Conservation (phyloP, 805 yeast species). For the Sugiyamaella lignohabitans region DNA sequence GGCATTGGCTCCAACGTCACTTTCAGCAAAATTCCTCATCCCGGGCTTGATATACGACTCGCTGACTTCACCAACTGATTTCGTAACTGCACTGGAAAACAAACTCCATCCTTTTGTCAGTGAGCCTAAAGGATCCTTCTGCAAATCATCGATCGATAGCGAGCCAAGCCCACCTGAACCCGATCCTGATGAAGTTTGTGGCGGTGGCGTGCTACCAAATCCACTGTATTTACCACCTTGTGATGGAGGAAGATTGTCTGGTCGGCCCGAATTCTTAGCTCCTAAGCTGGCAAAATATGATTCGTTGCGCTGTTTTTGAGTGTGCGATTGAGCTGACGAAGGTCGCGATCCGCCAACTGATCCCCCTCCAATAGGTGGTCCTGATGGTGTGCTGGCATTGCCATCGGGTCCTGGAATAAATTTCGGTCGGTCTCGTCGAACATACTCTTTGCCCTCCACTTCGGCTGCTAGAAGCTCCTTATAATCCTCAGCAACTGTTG, state of each 20-base stretch:
- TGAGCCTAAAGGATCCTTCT: conserved; percentile 84
- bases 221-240: conserved; percentile 93
- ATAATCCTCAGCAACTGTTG: conserved; percentile 91
- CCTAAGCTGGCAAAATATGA: conserved; percentile 78
- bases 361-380: too few relatives aligned
- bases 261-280: conserved; percentile 59
- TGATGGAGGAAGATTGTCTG: conserved; percentile 79
- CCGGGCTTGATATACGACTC: conserved; percentile 91
- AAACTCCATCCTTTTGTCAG: conserved; percentile 90
- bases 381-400: background rate
- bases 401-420: conserved; percentile 9
- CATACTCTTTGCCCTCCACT: conserved; percentile 65
- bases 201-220: conserved; percentile 74
- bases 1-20: conserved; percentile 77
- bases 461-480: conserved; percentile 70
- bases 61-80: conserved; percentile 78
- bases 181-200: conserved; percentile 28
- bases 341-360: conserved; percentile 4
- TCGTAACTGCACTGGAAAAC: conserved; percentile 76
- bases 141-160: conserved; percentile 26
- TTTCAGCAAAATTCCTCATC: conserved; percentile 67
- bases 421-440: conserved; percentile 18
- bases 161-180: conserved; percentile 8
- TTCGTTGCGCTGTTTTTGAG: conserved; percentile 60
- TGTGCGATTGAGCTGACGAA: conserved; percentile 6